A percentile compares a stretch with the other conserved stretches of the same genome.
These are phyloP conservation scores for Ceratobasidium sp. DNA, from an alignment of 1,284 basidiomycete species.

Conservation along the genomic window DNA sequence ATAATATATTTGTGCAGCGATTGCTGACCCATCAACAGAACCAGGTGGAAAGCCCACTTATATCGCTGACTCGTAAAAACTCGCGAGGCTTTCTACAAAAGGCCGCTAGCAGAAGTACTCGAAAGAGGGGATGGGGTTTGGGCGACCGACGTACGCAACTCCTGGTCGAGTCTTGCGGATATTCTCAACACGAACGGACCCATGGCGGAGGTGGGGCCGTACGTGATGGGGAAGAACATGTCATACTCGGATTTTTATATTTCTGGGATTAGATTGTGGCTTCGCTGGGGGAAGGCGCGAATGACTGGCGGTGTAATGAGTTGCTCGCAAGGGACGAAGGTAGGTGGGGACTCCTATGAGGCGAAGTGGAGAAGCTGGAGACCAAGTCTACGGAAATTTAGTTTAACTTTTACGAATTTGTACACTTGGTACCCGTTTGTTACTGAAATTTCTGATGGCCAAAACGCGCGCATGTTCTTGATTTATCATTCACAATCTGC, in stretches of 20 bases:
- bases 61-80: slow-evolving; percentile 40
- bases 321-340: slow-evolving; percentile 14
- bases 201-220: slow-evolving; percentile 7
- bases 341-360: slow-evolving; percentile 17
- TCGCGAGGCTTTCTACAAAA: slow-evolving; percentile 14
- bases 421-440: too few relatives aligned
- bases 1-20: slow-evolving; percentile 32
- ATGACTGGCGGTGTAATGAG: neutral
- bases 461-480: too few relatives aligned
- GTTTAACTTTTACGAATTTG: too few relatives aligned
- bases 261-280: slow-evolving; percentile 2
- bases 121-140: neutral
- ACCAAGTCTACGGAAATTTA: slow-evolving; percentile 11
- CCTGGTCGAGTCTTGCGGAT: neutral
- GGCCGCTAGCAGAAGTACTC: neutral
- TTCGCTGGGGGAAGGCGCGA: slow-evolving; percentile 17
- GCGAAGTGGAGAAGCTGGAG: slow-evolving; percentile 13
- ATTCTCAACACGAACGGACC: slow-evolving; percentile 10
- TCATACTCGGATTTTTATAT: slow-evolving; percentile 22
- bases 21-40: slow-evolving; percentile 38
- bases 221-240: slow-evolving; percentile 24
- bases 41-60: slow-evolving; percentile 31
- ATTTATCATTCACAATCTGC: too few relatives aligned
- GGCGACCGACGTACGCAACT: neutral
- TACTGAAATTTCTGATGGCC: too few relatives aligned